Evolutionary conservation across 2,329 filamentous ascomycete genomes (phyloP).

Genomic region (Penicillium polonicum): DNA sequence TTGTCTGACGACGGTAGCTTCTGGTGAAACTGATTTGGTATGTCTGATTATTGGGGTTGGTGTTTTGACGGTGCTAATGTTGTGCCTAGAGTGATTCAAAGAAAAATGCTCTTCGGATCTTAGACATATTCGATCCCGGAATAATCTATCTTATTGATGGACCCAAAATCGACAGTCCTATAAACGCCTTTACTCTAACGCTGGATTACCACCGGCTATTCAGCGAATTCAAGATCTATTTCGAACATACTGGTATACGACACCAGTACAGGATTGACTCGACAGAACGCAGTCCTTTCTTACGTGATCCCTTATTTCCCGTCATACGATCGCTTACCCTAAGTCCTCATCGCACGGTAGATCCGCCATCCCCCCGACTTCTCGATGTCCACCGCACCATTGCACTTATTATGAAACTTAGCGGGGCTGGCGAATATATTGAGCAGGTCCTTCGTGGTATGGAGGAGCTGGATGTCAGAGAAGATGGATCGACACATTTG

Average conservation of each 20-base stretch:
- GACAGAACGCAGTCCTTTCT: conserved; percentile 14
- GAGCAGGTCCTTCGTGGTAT: conserved; percentile 25
- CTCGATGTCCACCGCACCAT: conserved; percentile 30
- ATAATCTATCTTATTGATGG: neutral
- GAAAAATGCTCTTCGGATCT: neutral
- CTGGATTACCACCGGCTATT: neutral
- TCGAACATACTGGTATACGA: conserved; percentile 3
- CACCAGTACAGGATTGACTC: conserved; percentile 24
- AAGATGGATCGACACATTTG: conserved; percentile 2
- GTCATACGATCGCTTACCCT: conserved; percentile 24
- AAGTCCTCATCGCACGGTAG: conserved; percentile 32
- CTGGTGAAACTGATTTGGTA: neutral
- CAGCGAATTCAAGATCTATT: neutral
- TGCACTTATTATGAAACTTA: conserved; percentile 28
- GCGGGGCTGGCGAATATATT: conserved; percentile 24
- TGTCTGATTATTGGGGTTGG: no score
- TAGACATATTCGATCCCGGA: neutral
- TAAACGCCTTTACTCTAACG: neutral
- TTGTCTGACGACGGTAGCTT: neutral
- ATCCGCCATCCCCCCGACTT: conserved; percentile 31
- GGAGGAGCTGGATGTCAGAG: conserved; percentile 15
- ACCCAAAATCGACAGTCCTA: neutral
- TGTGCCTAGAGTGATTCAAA: neutral
- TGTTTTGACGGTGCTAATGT: no score
- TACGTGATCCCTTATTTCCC: conserved; percentile 21